Conservation (phyloP, 2,329 filamentous ascomycete species). For the Sporothrix pallida region DNA sequence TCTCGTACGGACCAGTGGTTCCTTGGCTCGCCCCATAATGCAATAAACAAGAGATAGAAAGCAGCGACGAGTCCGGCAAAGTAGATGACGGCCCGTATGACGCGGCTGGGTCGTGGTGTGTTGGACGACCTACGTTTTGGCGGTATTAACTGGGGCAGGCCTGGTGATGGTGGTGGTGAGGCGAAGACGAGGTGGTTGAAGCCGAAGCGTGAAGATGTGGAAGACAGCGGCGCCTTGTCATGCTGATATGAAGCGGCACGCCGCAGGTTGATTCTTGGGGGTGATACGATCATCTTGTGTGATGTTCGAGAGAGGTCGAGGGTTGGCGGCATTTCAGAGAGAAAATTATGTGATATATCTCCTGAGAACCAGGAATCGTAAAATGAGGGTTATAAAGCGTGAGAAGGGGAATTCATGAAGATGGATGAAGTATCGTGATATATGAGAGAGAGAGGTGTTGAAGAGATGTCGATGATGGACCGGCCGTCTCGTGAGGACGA, state of each 20-base stretch:
- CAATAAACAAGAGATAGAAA: constrained; percentile 54
- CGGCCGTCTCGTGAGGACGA: not conserved
- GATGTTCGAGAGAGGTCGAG: constrained; percentile 53
- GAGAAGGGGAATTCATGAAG: not conserved
- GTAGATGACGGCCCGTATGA: constrained; percentile 63
- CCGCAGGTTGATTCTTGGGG: constrained; percentile 64
- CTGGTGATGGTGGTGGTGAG: constrained; percentile 71
- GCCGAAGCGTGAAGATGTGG: constrained; percentile 66
- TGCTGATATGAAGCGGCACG: constrained; percentile 63
- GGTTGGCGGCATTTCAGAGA: constrained; percentile 51
- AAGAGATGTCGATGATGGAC: constrained; percentile 7
- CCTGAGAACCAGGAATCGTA: not conserved
- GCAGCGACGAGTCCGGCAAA: constrained; percentile 57
- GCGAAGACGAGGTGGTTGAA: constrained; percentile 72
- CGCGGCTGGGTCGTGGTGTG: constrained; percentile 62
- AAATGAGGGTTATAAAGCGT: not conserved
- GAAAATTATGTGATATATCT: not conserved
- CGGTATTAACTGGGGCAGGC: constrained; percentile 68
- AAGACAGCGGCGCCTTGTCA: constrained; percentile 61
- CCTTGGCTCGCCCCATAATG: constrained; percentile 40
- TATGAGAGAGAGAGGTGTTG: not conserved
- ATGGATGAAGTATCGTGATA: not conserved
- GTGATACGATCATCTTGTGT: constrained; percentile 59
- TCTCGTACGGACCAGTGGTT: not conserved
- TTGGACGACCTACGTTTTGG: constrained; percentile 61